Evolutionary conservation across 768 basidiomycete genomes (phyloP).

Genomic region (Phylloporus sp.): DNA sequence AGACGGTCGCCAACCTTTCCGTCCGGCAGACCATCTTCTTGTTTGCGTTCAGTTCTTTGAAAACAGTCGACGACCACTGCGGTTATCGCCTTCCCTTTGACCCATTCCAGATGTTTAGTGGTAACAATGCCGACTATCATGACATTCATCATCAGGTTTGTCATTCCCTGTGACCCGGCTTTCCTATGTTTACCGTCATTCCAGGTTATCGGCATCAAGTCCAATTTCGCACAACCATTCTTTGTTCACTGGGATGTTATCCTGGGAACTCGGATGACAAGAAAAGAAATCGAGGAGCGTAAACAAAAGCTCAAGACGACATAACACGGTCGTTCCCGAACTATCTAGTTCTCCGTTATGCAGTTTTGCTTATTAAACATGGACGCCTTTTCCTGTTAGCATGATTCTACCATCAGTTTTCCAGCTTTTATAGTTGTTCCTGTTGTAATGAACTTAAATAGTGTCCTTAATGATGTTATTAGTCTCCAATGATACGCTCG

Average conservation of each 20-base stretch:
- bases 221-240: slow-evolving; percentile 94
- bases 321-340: neutral
- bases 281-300: slow-evolving; percentile 58
- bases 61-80: slow-evolving; percentile 96
- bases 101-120: slow-evolving; percentile 78
- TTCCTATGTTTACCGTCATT: neutral
- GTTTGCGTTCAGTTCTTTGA: slow-evolving; percentile 79
- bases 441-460: slow-evolving; percentile 22
- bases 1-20: slow-evolving; percentile 61
- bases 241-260: slow-evolving; percentile 92
- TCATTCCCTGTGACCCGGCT: slow-evolving; percentile 1
- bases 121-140: slow-evolving; percentile 95
- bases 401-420: neutral
- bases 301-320: slow-evolving; percentile 33
- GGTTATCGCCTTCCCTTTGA: slow-evolving; percentile 90
- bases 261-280: slow-evolving; percentile 80
- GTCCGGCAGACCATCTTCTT: slow-evolving; percentile 81
- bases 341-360: neutral
- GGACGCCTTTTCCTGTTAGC: neutral
- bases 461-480: slow-evolving; percentile 9
- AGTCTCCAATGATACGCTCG: neutral
- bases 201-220: slow-evolving; percentile 75
- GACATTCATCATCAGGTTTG: slow-evolving; percentile 94
- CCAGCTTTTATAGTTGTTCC: slow-evolving; percentile 2
- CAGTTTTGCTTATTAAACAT: neutral